Conservation (phyloP, 2,329 filamentous ascomycete species). For the Sporothrix curviconia region DNA sequence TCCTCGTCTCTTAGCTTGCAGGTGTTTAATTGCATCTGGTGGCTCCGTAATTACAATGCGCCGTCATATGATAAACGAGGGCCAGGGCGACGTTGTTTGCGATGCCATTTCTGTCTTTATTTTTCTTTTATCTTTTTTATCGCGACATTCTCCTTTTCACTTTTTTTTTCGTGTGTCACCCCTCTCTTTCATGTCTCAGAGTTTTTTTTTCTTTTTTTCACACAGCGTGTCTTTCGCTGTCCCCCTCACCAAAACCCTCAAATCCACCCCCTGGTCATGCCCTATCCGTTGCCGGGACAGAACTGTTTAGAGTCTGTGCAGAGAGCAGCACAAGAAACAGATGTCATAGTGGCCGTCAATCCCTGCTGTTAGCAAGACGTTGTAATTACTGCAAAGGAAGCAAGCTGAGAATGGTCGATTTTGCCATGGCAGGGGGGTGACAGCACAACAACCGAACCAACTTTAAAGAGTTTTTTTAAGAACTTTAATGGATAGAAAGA, state of each 20-base stretch:
- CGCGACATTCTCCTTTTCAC: too few species aligned
- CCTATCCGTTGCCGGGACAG: constrained; percentile 11
- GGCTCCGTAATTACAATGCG: not conserved
- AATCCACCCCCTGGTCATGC: constrained; percentile 15
- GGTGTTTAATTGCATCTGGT: constrained; percentile 8
- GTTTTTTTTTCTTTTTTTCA: not conserved
- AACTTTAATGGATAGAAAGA: too few species aligned
- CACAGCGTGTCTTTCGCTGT: not conserved
- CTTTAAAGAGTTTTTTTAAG: too few species aligned
- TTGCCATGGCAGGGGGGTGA: too few species aligned
- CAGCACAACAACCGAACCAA: too few species aligned
- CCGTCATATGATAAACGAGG: not conserved
- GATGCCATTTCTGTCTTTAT: not conserved
- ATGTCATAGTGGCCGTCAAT: too few species aligned
- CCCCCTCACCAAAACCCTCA: constrained; percentile 10
- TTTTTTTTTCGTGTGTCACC: constrained; percentile 7
- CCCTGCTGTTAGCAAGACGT: too few species aligned
- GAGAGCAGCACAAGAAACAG: not conserved
- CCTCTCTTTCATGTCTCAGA: constrained; percentile 5
- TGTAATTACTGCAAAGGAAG: too few species aligned
- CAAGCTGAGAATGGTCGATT: too few species aligned
- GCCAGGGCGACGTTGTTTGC: not conserved
- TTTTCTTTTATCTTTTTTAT: not conserved
- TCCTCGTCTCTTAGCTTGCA: not conserved
- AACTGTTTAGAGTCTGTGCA: constrained; percentile 3